A percentile compares a stretch with the other conserved stretches of the same genome.
Evolutionary conservation across 129 eudicot species (phyloP).

Genomic region (Arctium lappa): DNA sequence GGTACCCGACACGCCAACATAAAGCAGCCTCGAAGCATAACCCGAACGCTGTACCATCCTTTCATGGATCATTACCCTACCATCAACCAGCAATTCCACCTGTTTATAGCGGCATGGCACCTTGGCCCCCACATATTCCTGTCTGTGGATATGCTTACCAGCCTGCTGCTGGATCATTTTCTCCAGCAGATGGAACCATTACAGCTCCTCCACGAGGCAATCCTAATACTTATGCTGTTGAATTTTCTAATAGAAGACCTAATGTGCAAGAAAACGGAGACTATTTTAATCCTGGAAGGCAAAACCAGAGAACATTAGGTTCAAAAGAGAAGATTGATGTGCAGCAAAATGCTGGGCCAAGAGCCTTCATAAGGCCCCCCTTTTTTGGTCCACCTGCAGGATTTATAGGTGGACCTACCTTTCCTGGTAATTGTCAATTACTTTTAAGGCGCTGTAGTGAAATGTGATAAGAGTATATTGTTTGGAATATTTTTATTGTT

Average conservation of each 20-base stretch:
- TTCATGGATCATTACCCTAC: conserved; percentile 59
- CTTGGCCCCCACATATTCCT: conserved; percentile 51
- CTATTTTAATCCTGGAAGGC: conserved; percentile 42
- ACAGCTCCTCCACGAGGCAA: conserved; percentile 46
- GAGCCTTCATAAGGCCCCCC: conserved; percentile 71
- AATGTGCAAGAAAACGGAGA: conserved; percentile 45
- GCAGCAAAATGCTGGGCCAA: conserved; percentile 59
- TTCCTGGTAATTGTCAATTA: conserved; percentile 49
- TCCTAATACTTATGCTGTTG: conserved; percentile 38
- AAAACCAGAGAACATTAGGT: conserved; percentile 50
- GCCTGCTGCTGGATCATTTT: conserved; percentile 44
- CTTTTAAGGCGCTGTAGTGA: background rate
- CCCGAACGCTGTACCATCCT: conserved; percentile 47
- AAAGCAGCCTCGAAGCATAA: conserved; percentile 56
- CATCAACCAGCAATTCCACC: conserved; percentile 58
- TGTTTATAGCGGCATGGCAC: conserved; percentile 54
- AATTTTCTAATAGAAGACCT: conserved; percentile 49
- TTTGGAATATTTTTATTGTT: background rate
- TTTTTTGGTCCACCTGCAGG: conserved; percentile 60
- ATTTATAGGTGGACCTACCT: conserved; percentile 58
- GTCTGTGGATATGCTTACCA: conserved; percentile 60
- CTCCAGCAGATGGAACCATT: conserved; percentile 45
- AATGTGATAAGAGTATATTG: background rate
- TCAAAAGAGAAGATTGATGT: conserved; percentile 36
- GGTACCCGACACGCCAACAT: conserved; percentile 51